phyloP scores from a whole-genome alignment of 2,329 filamentous ascomycete species.

The Apiospora malaysiana region DNA sequence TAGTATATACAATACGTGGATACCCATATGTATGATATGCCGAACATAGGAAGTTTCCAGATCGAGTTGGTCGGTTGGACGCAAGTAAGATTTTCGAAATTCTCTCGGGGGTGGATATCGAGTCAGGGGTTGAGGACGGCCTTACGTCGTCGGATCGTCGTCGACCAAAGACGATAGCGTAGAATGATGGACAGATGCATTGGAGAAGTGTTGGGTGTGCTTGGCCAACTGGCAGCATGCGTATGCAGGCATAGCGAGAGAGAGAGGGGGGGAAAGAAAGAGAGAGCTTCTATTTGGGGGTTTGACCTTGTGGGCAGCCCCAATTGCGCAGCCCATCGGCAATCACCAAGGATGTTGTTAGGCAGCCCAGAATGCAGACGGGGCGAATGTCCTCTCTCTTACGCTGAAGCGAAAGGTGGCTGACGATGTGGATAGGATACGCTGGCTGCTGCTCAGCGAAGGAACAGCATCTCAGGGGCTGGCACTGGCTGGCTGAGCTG shows the following conservation, averaged over 20 bases:
- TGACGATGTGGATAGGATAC: neutral
- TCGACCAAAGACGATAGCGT: neutral
- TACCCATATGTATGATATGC: neutral
- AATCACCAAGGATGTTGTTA: neutral
- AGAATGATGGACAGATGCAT: neutral
- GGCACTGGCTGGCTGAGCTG: neutral
- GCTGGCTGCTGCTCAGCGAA: neutral
- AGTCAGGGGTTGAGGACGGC: neutral
- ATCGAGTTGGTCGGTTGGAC: neutral
- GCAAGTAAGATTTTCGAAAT: neutral
- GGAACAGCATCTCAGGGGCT: neutral
- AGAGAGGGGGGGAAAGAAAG: too few species aligned
- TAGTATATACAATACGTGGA: neutral
- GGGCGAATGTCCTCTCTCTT: neutral
- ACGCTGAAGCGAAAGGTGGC: slow-evolving; percentile 14
- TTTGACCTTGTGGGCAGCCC: neutral
- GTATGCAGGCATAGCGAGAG: neutral
- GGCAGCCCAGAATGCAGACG: neutral
- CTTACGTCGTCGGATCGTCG: neutral
- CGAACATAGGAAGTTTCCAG: neutral
- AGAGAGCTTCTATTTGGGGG: neutral
- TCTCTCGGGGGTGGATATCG: neutral
- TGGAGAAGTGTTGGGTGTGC: neutral
- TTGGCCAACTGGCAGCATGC: neutral
- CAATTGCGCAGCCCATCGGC: slow-evolving; percentile 4